phyloP scores from a whole-genome alignment of 768 basidiomycete species.

The Tylopilus balloui region DNA sequence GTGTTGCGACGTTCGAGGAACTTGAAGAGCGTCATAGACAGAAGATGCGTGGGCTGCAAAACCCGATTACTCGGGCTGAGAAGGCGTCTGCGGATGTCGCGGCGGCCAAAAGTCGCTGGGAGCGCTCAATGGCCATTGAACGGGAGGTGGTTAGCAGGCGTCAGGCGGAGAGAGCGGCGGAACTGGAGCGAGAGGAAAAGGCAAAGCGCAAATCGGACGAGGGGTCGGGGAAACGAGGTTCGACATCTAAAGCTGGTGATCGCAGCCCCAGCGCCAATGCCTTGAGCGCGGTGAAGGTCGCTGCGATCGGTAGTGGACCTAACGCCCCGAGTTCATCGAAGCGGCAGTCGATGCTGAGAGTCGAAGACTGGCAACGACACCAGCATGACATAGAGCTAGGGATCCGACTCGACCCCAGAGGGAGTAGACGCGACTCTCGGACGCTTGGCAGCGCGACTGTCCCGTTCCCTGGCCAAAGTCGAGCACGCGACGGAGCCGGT shows the following conservation, averaged over 20 bases:
- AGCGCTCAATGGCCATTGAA: slow-evolving; percentile 67
- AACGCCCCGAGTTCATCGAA: slow-evolving; percentile 43
- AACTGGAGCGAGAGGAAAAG: slow-evolving; percentile 48
- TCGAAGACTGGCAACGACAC: slow-evolving; percentile 80
- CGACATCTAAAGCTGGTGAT: slow-evolving; percentile 27
- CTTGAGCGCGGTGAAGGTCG: slow-evolving; percentile 60
- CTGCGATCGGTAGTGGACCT: slow-evolving; percentile 32
- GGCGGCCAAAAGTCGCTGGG: slow-evolving; percentile 80
- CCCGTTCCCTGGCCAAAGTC: slow-evolving; percentile 31
- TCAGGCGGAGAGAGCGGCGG: slow-evolving; percentile 64
- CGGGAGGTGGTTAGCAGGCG: slow-evolving; percentile 67
- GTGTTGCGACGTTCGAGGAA: slow-evolving; percentile 82
- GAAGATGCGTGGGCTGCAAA: slow-evolving; percentile 78
- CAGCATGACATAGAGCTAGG: slow-evolving; percentile 48
- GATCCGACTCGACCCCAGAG: slow-evolving; percentile 23
- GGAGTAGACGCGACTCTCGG: slow-evolving; percentile 25
- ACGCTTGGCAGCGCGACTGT: slow-evolving; percentile 21
- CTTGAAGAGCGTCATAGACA: slow-evolving; percentile 80
- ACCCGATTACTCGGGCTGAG: slow-evolving; percentile 76
- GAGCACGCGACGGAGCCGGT: slow-evolving; percentile 17
- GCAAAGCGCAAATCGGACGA: slow-evolving; percentile 42
- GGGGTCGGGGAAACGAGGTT: slow-evolving; percentile 35
- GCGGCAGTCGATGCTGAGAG: slow-evolving; percentile 71
- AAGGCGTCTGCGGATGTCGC: slow-evolving; percentile 71
- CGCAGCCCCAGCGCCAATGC: slow-evolving; percentile 33